Evolutionary conservation across 495 filamentous ascomycete species (phyloP).

Genomic region (Geoglossum glabrum): DNA sequence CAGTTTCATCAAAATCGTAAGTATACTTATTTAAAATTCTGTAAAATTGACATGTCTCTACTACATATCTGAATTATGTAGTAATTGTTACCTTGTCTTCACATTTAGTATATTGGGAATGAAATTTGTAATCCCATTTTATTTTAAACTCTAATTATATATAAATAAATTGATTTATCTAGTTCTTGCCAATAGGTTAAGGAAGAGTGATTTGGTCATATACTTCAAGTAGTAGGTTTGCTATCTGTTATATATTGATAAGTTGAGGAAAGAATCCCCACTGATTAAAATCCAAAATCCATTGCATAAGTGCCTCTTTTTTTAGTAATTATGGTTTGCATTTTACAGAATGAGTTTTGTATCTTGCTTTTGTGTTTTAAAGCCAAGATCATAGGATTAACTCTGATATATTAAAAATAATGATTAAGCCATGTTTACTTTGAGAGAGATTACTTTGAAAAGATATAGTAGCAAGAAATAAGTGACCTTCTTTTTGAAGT

Average conservation of each 20-base stretch:
- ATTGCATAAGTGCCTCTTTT: too few species aligned
- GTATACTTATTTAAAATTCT: constrained; percentile 7
- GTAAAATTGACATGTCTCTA: constrained; percentile 1
- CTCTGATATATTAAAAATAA: too few species aligned
- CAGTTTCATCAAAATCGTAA: constrained; percentile 12
- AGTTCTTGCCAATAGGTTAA: too few species aligned
- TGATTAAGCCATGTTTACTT: background rate
- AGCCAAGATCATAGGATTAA: too few species aligned
- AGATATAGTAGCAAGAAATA: background rate
- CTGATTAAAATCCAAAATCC: constrained; percentile 6
- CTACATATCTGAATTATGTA: background rate
- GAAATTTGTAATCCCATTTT: background rate
- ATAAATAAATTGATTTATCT: background rate
- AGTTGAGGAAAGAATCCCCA: constrained; percentile 4
- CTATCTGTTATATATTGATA: constrained; percentile 5
- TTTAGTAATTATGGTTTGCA: too few species aligned
- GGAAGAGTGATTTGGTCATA: background rate
- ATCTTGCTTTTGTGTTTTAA: too few species aligned
- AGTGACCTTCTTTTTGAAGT: background rate
- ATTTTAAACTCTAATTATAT: background rate
- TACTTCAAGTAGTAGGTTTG: constrained; percentile 2
- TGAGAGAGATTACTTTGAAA: background rate
- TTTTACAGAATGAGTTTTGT: too few species aligned
- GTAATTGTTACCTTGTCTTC: constrained; percentile 5
- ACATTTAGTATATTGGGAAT: background rate